A percentile compares a stretch with the other conserved stretches of the same genome.
phyloP scores from a whole-genome alignment of 2,329 filamentous ascomycete species.

The Phialophora expanda region DNA sequence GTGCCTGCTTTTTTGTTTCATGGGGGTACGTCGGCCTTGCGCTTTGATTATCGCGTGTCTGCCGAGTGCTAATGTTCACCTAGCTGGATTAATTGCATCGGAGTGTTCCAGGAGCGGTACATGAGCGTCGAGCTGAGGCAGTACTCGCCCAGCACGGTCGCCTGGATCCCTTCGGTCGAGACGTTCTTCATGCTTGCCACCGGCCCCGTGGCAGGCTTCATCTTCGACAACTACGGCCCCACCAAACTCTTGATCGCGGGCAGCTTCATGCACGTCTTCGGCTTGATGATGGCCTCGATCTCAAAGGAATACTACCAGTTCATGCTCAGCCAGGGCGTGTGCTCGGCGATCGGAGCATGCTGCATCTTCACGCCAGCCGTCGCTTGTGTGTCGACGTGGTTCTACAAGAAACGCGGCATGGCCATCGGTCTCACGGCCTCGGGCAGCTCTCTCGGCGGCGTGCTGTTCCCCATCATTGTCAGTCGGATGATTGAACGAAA shows the following conservation, averaged over 20 bases:
- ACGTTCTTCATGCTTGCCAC: constrained; percentile 45
- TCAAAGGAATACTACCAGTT: constrained; percentile 63
- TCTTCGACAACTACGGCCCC: constrained; percentile 69
- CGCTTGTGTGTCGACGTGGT: constrained; percentile 57
- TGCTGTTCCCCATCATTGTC: constrained; percentile 68
- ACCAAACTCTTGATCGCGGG: constrained; percentile 59
- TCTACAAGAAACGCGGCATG: constrained; percentile 57
- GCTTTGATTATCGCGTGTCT: neutral
- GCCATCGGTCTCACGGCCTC: constrained; percentile 61
- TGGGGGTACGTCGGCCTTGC: constrained; percentile 58
- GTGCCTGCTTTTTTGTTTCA: constrained; percentile 55
- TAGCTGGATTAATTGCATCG: constrained; percentile 48
- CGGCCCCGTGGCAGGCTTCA: constrained; percentile 66
- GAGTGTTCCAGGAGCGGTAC: constrained; percentile 66
- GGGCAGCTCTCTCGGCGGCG: constrained; percentile 62
- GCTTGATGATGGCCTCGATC: constrained; percentile 64
- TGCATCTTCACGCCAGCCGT: constrained; percentile 56
- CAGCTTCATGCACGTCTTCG: constrained; percentile 61
- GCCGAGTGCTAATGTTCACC: constrained; percentile 9
- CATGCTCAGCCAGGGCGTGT: constrained; percentile 61
- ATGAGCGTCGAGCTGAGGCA: constrained; percentile 54
- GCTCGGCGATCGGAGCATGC: constrained; percentile 57
- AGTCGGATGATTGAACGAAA: constrained; percentile 58
- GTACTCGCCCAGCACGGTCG: constrained; percentile 61
- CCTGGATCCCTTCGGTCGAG: constrained; percentile 67